A percentile compares a stretch with the other conserved stretches of the same genome.
These are phyloP conservation scores for Cladosporium sp. DNA, from an alignment of 2,329 filamentous ascomycete species.

Conservation along the genomic window DNA sequence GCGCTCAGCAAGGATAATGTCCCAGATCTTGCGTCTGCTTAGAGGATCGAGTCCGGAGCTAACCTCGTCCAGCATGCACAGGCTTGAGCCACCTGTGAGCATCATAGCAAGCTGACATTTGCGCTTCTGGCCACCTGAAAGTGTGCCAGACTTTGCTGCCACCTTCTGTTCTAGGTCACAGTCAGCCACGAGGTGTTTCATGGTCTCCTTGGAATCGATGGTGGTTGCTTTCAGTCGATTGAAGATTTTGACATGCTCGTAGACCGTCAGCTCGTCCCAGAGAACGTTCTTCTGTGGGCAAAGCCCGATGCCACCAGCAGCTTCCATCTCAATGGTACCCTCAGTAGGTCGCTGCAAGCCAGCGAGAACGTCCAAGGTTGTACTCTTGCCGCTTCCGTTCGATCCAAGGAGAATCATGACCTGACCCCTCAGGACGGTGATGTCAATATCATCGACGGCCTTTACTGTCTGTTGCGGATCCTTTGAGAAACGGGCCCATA, in stretches of 20 bases:
- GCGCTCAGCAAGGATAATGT: constrained; percentile 81
- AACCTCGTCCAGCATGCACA: constrained; percentile 90
- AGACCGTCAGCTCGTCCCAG: constrained; percentile 83
- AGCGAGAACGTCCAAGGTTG: constrained; percentile 81
- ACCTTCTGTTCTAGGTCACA: constrained; percentile 75
- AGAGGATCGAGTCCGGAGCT: constrained; percentile 84
- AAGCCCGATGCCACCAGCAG: constrained; percentile 74
- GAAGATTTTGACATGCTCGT: constrained; percentile 80
- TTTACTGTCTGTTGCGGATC: constrained; percentile 60
- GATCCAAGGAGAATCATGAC: constrained; percentile 84
- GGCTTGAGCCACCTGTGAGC: constrained; percentile 81
- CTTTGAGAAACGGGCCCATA: constrained; percentile 45
- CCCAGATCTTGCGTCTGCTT: constrained; percentile 86
- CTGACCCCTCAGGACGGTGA: constrained; percentile 70
- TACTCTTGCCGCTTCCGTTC: constrained; percentile 87
- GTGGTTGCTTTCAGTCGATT: constrained; percentile 70
- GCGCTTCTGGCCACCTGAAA: constrained; percentile 87
- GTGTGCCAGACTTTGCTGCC: constrained; percentile 66
- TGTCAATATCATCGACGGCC: constrained; percentile 71
- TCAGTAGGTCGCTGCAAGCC: constrained; percentile 73
- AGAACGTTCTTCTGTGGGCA: constrained; percentile 93
- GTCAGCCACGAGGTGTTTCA: constrained; percentile 59
- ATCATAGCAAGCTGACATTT: constrained; percentile 93
- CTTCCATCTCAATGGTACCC: constrained; percentile 73
- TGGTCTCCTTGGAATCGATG: constrained; percentile 58